Evolutionary conservation across 805 yeast genomes (phyloP), one percentile per base, ranked within the genome.

Genomic region (Teunomyces gatunensis): DNA sequence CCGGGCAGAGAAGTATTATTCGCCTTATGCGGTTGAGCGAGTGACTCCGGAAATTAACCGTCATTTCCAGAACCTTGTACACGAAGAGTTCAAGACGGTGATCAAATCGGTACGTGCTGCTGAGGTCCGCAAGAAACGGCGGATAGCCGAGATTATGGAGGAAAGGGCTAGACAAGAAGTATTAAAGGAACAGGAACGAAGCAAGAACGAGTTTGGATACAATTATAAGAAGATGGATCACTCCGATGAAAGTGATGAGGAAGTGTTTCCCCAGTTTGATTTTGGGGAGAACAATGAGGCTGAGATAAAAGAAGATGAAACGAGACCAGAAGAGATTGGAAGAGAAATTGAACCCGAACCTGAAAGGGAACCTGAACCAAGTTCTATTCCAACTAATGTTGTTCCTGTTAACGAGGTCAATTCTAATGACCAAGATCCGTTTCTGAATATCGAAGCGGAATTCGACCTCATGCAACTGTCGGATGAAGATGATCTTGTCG

Each of bases 1-100:
- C 55, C 54, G 65, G 39, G 77, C 77, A 1, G 78, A 73, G 47
- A 54, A 53, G 36, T 58, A 59, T 33, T 69, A 56, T 45, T 69
- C 76, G 3, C 74, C 76, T 1, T 73, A 68, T 48, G 72, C 74
- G 12, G 40, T 47, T 1, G 30, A 48, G 3, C 44, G 49, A 10
- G 54, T 63, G 4, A 59, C 69, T 0, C 45, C 48, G 2, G 67
- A 61, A 13, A 58, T 63, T 17, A 50, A 51, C 12, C 29, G 50
- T n/a, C 51, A 52, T 36, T 71, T 64, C 51, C 51, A 56, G 13
- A 48, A 43, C 2, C 43, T 56, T 2, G 47, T 71, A 13, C 52
- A 58, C 7, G 54, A 57, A 5, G 69, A 65, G 35, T 71, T 73
- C 54, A 64, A 58, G 39, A 47, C 51, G 10, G 73, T 65, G 9